Conservation (phyloP, 2,329 filamentous ascomycete genomes). For the Fusarium protoensiforme region DNA sequence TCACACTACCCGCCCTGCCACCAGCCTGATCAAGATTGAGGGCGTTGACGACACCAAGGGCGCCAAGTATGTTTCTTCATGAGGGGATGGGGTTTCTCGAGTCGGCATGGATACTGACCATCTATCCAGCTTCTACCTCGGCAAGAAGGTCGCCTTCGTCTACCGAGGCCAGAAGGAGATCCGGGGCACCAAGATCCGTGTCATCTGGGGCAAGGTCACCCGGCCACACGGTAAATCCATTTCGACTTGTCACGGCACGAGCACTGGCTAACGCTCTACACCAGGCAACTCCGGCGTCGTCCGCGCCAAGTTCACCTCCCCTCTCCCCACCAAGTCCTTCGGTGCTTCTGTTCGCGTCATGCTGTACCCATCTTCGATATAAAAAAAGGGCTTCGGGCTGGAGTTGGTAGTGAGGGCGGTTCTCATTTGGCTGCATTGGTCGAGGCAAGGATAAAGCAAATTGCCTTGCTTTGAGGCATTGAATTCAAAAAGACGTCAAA, state of each 20-base stretch:
- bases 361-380: slow-evolving; percentile 98
- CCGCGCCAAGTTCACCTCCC: slow-evolving; percentile 95
- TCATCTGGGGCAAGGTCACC: slow-evolving; percentile 99
- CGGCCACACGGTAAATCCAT: slow-evolving; percentile 83
- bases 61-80: slow-evolving; percentile 75
- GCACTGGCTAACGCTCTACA: slow-evolving; percentile 23
- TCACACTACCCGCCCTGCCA: slow-evolving; percentile 89
- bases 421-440: slow-evolving; percentile 70
- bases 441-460: slow-evolving; percentile 68
- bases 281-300: slow-evolving; percentile 97
- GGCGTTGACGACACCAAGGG: slow-evolving; percentile 91
- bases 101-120: slow-evolving; percentile 39
- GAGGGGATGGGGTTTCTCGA: not conserved
- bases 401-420: slow-evolving; percentile 73
- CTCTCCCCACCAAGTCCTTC: slow-evolving; percentile 96
- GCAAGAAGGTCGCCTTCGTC: slow-evolving; percentile 99
- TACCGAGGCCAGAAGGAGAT: slow-evolving; percentile 96
- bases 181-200: slow-evolving; percentile 97
- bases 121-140: slow-evolving; percentile 83
- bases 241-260: not conserved
- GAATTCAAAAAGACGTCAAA: slow-evolving; percentile 65
- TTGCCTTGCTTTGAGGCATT: slow-evolving; percentile 64
- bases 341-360: slow-evolving; percentile 96
- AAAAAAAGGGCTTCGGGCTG: slow-evolving; percentile 72
- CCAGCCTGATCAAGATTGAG: slow-evolving; percentile 98